Percentiles rank a stretch among this genome's conserved stretches.
These are phyloP conservation scores for Leptographium radiaticola DNA, from an alignment of 2,329 filamentous ascomycete genomes.

Conservation along the genomic window DNA sequence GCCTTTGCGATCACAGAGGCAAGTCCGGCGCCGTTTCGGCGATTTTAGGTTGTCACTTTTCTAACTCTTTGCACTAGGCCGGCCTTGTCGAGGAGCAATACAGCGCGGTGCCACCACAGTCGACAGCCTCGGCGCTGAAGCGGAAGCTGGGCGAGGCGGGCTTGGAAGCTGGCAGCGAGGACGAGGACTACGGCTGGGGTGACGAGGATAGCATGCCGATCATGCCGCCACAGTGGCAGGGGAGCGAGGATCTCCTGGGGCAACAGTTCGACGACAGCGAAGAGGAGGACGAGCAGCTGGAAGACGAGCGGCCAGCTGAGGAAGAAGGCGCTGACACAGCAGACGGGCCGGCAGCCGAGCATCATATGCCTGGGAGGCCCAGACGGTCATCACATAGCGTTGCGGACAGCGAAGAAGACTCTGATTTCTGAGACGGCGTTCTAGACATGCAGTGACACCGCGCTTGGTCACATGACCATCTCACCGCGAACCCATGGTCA, in stretches of 20 bases:
- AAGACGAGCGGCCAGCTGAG: background rate
- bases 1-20: conserved; percentile 38
- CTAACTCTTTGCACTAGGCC: background rate
- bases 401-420: conserved; percentile 12
- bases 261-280: conserved; percentile 8
- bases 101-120: conserved; percentile 13
- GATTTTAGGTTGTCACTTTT: too few species aligned
- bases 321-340: background rate
- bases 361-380: background rate
- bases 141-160: conserved; percentile 49
- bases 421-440: conserved; percentile 2
- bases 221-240: conserved; percentile 54
- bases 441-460: too few species aligned
- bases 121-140: conserved; percentile 34
- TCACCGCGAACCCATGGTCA: too few species aligned
- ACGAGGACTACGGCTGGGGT: conserved; percentile 63
- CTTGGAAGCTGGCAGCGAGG: conserved; percentile 46
- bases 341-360: background rate
- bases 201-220: conserved; percentile 48
- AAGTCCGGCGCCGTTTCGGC: conserved; percentile 12
- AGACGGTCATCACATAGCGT: conserved; percentile 5
- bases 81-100: conserved; percentile 27
- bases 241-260: conserved; percentile 49
- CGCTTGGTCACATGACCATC: too few species aligned
- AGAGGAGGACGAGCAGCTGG: conserved; percentile 5